Evolutionary conservation across 768 basidiomycete genomes (phyloP).

Genomic region (Tylopilus sp.): DNA sequence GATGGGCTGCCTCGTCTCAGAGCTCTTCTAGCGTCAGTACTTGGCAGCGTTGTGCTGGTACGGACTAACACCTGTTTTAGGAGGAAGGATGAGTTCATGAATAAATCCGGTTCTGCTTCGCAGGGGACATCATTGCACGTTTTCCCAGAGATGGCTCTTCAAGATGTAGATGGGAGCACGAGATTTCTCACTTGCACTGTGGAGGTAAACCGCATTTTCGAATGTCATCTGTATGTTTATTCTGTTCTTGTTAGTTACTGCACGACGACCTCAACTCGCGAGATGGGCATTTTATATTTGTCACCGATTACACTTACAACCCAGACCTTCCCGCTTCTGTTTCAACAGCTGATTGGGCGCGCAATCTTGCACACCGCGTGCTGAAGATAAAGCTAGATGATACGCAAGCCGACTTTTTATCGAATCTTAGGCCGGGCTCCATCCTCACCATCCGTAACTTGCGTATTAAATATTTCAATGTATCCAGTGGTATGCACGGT

Average conservation of each 20-base stretch:
- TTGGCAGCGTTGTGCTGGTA: not conserved
- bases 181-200: constrained; percentile 53
- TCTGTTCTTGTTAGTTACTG: constrained; percentile 40
- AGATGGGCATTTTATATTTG: constrained; percentile 43
- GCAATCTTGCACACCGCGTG: constrained; percentile 47
- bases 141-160: constrained; percentile 46
- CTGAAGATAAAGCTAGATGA: constrained; percentile 52
- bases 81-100: constrained; percentile 43
- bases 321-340: constrained; percentile 35
- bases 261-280: constrained; percentile 34
- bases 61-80: constrained; percentile 30
- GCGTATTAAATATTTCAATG: constrained; percentile 34
- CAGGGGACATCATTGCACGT: constrained; percentile 23
- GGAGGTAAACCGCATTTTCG: constrained; percentile 40
- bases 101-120: constrained; percentile 16
- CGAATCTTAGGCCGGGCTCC: constrained; percentile 37
- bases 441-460: constrained; percentile 51
- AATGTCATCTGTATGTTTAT: not conserved
- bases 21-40: constrained; percentile 50
- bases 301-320: constrained; percentile 65
- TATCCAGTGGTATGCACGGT: constrained; percentile 18
- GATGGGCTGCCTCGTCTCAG: constrained; percentile 37
- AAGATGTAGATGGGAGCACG: constrained; percentile 40
- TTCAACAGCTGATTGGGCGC: constrained; percentile 35
- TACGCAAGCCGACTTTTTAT: constrained; percentile 40